Base-by-base conservation (phyloP, 1,284 basidiomycete genomes). In the Moesziomyces antarcticus region DNA sequence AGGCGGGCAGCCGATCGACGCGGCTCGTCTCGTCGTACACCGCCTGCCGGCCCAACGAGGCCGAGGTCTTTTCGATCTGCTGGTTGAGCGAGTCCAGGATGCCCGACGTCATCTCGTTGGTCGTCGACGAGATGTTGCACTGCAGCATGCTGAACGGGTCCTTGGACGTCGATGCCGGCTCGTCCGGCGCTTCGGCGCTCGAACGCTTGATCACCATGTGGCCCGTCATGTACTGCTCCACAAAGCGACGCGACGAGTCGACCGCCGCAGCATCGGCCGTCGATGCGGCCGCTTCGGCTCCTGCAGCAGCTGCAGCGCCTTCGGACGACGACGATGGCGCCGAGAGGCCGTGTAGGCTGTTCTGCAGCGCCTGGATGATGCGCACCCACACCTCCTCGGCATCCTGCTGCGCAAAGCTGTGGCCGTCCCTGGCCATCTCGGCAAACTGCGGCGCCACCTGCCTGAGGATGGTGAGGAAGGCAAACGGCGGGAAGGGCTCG, bases 331-430 rank as follows among this genome's bases (percentile, higher is more conserved):
- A 41, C 2, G 48, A 57, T 1, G 64, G 50, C 3, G 50, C 16
- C 2, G 71, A 52, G 16, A 81, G 65, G 22, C 54, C 77, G 45
- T 51, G 56, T 3, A 96, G 71, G 3, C 83, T 87, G 9, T 89
- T 88, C 64, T 90, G 89, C 21, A 98, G 86, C 0, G 91, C 89
- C 56, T 91, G 90, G n/a, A 94, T 86, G 68, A 98, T 89, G 59
- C 92, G 89, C 2, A 89, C 89, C 88, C 93, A 97, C 66, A 93
- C 97, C 85, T 99, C 96, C 82, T 98, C 96, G 14, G 96, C 96
- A 82, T 99, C 96, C 58, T 98, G 96, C 85, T 98, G 96, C 2
- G 94, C 91, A 79, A 90, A 96, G 21, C 75, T 69, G 35, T 70
- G 67, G 7, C 88, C 88, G 16, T 71, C 69, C 21, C 79, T 72